A percentile compares a stretch with the other conserved stretches of the same genome.
phyloP scores from a whole-genome alignment of 257 asterid species.

The Lithospermum erythrorhizon region DNA sequence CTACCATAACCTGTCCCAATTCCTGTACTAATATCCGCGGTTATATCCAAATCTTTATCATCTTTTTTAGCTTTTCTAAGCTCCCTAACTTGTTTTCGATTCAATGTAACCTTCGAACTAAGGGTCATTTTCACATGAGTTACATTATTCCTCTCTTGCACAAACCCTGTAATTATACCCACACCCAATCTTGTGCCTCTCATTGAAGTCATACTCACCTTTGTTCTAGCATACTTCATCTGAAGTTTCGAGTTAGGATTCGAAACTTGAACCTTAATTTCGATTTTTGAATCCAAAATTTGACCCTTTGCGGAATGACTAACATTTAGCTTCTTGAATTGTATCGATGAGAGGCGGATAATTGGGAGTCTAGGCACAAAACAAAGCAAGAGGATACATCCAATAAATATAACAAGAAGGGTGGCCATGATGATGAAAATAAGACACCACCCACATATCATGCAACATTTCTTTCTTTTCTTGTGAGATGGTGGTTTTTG shows the following conservation, averaged over 20 bases:
- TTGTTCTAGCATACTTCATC: slow-evolving; percentile 21
- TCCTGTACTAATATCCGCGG: slow-evolving; percentile 5
- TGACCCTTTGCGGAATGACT: slow-evolving; percentile 11
- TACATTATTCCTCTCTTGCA: slow-evolving; percentile 2
- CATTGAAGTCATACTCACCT: slow-evolving; percentile 9
- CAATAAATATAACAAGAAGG: too few relatives aligned
- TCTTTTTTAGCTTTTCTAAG: slow-evolving; percentile 1
- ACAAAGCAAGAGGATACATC: too few relatives aligned
- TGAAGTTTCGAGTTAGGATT: slow-evolving; percentile 31
- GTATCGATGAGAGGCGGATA: too few relatives aligned
- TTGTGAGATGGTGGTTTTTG: too few relatives aligned
- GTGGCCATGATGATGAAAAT: too few relatives aligned
- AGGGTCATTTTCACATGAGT: slow-evolving; percentile 7
- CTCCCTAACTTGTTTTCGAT: not conserved
- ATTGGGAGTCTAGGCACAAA: too few relatives aligned
- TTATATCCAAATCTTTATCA: slow-evolving; percentile 8
- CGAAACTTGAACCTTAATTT: slow-evolving; percentile 11
- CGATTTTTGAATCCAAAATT: slow-evolving; percentile 17
- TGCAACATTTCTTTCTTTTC: too few relatives aligned
- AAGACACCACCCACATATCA: too few relatives aligned
- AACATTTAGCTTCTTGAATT: too few relatives aligned
- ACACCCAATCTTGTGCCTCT: slow-evolving; percentile 4
- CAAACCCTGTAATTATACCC: slow-evolving; percentile 6
- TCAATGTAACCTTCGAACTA: not conserved
- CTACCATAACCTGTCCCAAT: slow-evolving; percentile 9